Evolutionary conservation across 129 eudicot genomes (phyloP).

Genomic region (Flaveria robusta): DNA sequence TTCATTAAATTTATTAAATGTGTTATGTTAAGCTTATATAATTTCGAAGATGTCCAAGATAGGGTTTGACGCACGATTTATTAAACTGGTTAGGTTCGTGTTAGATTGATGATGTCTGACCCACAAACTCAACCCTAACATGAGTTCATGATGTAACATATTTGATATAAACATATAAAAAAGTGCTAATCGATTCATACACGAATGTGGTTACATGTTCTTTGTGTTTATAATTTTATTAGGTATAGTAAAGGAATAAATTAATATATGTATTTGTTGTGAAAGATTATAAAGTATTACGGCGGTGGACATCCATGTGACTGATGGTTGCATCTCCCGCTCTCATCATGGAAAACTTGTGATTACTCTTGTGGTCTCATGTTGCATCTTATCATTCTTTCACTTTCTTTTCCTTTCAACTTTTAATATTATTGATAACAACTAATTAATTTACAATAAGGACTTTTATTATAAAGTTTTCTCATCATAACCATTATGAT

Average conservation of each 20-base stretch:
- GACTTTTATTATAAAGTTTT: too few species aligned
- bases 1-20: too few species aligned
- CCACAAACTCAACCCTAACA: too few species aligned
- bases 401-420: not conserved
- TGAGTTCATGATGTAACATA: too few species aligned
- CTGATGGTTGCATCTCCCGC: conserved; percentile 13
- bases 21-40: too few species aligned
- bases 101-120: too few species aligned
- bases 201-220: conserved; percentile 8
- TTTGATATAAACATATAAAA: not conserved
- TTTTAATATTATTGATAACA: not conserved
- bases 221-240: not conserved
- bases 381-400: conserved; percentile 29
- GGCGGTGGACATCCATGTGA: conserved; percentile 35
- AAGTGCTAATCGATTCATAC: not conserved
- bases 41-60: too few species aligned
- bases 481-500: too few species aligned
- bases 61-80: too few species aligned
- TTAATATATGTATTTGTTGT: not conserved
- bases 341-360: conserved; percentile 30
- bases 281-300: conserved; percentile 7
- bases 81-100: too few species aligned
- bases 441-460: too few species aligned
- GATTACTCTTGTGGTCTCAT: conserved; percentile 10
- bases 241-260: too few species aligned